phyloP scores from a whole-genome alignment of 2,329 filamentous ascomycete species.

The Hymenoscyphus occultus region DNA sequence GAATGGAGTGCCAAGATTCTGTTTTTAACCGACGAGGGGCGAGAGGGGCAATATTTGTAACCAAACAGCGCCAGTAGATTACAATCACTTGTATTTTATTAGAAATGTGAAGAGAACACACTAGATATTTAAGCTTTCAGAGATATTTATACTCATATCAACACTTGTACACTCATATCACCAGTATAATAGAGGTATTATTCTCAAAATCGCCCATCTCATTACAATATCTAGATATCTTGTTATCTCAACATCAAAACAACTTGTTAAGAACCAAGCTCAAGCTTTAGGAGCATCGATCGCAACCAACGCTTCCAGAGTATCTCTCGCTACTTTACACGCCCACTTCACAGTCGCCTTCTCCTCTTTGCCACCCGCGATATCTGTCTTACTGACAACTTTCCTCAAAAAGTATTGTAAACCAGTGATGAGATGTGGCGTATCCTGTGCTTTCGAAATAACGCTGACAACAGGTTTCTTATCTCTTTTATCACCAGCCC shows the following conservation, averaged over 20 bases:
- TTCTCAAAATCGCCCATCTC: neutral
- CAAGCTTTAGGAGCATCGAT: slow-evolving; percentile 18
- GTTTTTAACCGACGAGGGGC: slow-evolving; percentile 1
- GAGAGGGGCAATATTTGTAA: neutral
- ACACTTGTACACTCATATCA: neutral
- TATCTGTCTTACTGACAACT: slow-evolving; percentile 63
- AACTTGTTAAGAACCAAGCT: neutral
- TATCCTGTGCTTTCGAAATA: slow-evolving; percentile 62
- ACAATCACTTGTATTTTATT: neutral
- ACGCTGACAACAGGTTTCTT: slow-evolving; percentile 60
- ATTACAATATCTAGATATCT: neutral
- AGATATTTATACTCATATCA: neutral
- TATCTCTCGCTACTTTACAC: slow-evolving; percentile 44
- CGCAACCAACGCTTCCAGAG: slow-evolving; percentile 28
- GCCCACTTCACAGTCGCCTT: slow-evolving; percentile 47
- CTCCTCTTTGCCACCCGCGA: slow-evolving; percentile 49
- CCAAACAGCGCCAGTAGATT: neutral
- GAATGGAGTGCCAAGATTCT: neutral
- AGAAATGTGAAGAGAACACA: neutral
- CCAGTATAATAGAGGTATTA: neutral
- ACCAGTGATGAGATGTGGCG: slow-evolving; percentile 67
- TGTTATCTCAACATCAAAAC: neutral
- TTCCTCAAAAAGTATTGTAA: slow-evolving; percentile 79
- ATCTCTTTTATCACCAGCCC: slow-evolving; percentile 46
- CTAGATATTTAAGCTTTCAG: neutral